Evolutionary conservation across 2,329 filamentous ascomycete genomes (phyloP), one percentile per base, ranked within the genome.

Genomic region (Aspergillus sclerotialis): DNA sequence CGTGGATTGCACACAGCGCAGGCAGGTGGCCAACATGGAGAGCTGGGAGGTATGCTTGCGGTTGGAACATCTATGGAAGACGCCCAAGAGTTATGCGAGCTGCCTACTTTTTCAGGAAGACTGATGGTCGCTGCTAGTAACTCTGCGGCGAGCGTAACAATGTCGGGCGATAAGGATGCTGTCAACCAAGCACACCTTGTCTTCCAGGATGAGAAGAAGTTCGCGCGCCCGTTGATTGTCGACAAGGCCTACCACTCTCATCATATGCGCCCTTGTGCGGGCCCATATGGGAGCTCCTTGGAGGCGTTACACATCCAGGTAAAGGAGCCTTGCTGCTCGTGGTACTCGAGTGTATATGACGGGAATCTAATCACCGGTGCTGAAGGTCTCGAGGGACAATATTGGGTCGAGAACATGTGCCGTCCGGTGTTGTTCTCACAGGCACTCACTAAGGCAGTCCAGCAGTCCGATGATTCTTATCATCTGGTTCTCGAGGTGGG

Each of bases 1-100:
- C 60, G 69, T 1, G 67, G 68, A 1, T 32, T 60, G 1, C 42
- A 49, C 33, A 43, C 51, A 12, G 35, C 37, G 3, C 31, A 44
- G 6, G 47, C 42, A 11, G n/a, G 29, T 3, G 21, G 23, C 9
- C 13, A 33, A 4, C 33, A 29, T 23, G 44, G 40, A 4, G 12
- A 43, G 23, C 38, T 36, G 14, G 65, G 69, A 3, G 57, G 52
- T 1, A 74, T 75, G 71, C 39, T 72, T 8, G 69, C 69, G 0
- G 64, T 64, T 2, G 65, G 63, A 0, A 16, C 17, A 23, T 18
- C 29, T 2, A 10, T n/a, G 2, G 29, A 35, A 3, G 35, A 40
- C 1, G 38, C 31, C 4, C 14, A 19, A 7, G 17, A 25, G 16
- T 8, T 40, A 3, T 35, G 35, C 17, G 13, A 23, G 12, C 16